These are phyloP conservation scores for Hymenoscyphus scutula DNA, from an alignment of 2,329 filamentous ascomycete genomes.

Conservation along the genomic window DNA sequence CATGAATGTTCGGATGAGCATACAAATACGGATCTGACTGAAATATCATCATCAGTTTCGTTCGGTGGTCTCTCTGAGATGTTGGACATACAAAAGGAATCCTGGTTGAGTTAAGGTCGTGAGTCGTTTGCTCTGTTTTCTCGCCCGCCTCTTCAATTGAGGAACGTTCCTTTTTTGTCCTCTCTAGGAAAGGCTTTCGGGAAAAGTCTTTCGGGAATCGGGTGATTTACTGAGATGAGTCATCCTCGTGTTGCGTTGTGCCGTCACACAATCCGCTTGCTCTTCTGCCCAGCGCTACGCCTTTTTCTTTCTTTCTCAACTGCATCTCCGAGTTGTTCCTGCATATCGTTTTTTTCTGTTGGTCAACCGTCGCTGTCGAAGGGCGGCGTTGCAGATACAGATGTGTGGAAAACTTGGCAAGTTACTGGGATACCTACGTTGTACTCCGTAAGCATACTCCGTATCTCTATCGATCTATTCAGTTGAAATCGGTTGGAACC, in stretches of 20 bases:
- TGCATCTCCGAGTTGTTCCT: background rate
- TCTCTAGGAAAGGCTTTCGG: background rate
- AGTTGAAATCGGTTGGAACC: background rate
- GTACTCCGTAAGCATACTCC: too few relatives aligned
- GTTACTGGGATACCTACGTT: background rate
- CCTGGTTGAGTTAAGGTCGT: too few relatives aligned
- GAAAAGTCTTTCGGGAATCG: too few relatives aligned
- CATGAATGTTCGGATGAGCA: background rate
- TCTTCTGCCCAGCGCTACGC: background rate
- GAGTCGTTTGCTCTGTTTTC: background rate
- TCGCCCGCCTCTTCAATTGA: background rate
- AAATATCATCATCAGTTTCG: too few relatives aligned
- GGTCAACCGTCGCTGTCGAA: background rate
- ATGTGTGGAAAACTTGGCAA: background rate
- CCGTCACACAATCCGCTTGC: background rate
- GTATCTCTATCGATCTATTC: background rate
- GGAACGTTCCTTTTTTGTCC: background rate
- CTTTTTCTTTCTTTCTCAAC: background rate
- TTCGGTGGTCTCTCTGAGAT: too few relatives aligned
- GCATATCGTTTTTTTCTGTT: background rate
- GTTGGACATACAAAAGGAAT: too few relatives aligned
- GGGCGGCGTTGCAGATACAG: background rate
- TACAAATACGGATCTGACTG: too few relatives aligned
- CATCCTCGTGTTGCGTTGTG: background rate
- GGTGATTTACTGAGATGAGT: background rate